Conservation (phyloP, 2,329 filamentous ascomycete species). For the Verticillium dahliae region DNA sequence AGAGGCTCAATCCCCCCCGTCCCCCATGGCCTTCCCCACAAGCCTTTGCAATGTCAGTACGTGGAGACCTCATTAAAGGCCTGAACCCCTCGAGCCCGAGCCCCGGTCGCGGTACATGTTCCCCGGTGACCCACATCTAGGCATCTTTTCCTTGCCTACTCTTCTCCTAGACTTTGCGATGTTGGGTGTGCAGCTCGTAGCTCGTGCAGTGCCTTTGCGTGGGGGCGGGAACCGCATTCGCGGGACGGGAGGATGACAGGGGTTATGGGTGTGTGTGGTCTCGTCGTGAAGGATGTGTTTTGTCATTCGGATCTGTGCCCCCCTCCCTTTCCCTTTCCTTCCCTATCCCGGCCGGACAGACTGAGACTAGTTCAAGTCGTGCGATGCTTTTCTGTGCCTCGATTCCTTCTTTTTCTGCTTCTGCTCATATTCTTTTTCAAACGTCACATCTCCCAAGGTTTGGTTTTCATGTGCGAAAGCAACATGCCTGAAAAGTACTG, state of each 20-base stretch:
- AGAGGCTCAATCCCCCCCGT: background rate
- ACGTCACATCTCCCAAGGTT: background rate
- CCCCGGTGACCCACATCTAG: background rate
- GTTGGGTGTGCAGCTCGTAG: background rate
- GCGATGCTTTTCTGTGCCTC: background rate
- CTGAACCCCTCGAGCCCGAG: background rate
- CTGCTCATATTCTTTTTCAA: background rate
- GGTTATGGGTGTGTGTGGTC: background rate
- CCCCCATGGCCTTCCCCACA: background rate
- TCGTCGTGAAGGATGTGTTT: background rate
- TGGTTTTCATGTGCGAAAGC: background rate
- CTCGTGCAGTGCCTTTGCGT: background rate
- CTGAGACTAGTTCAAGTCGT: background rate
- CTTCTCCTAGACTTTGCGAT: background rate
- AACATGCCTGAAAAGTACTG: background rate
- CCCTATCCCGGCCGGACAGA: background rate
- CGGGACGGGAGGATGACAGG: background rate
- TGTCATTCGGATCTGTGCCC: background rate
- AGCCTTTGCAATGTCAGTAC: background rate
- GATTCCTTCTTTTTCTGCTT: background rate
- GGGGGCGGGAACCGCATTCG: background rate
- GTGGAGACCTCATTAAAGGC: background rate
- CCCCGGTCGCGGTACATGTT: background rate
- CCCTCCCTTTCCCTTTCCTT: background rate
- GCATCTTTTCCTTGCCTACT: background rate